phyloP scores from a whole-genome alignment of 306 rosid species.

The Ammopiptanthus mongolicus region DNA sequence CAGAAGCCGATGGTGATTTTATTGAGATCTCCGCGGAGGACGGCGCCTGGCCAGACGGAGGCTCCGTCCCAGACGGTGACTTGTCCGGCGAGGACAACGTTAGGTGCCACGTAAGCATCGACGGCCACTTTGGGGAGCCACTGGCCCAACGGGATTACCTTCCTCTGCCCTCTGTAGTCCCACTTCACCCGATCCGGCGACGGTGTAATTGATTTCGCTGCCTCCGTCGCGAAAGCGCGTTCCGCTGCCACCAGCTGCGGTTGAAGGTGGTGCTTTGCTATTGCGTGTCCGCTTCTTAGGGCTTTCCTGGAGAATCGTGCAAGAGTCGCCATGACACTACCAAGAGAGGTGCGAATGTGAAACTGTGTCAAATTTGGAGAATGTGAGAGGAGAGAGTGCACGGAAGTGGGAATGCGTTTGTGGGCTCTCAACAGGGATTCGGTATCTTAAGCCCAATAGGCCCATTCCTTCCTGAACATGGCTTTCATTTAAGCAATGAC shows the following conservation, averaged over 20 bases:
- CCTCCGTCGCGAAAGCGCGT: slow-evolving; percentile 55
- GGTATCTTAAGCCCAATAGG: not conserved
- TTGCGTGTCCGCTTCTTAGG: slow-evolving; percentile 31
- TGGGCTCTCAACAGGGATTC: not conserved
- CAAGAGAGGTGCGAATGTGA: not conserved
- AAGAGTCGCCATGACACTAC: slow-evolving; percentile 48
- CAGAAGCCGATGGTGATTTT: slow-evolving; percentile 88
- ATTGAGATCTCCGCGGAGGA: slow-evolving; percentile 97
- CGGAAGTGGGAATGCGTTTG: not conserved
- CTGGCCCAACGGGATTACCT: slow-evolving; percentile 85
- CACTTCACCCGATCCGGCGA: slow-evolving; percentile 82
- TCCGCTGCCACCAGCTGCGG: slow-evolving; percentile 24
- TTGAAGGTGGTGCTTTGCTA: slow-evolving; percentile 18
- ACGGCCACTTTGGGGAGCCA: slow-evolving; percentile 94
- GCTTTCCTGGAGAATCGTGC: slow-evolving; percentile 73
- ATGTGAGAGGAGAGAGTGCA: not conserved
- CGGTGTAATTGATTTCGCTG: slow-evolving; percentile 42
- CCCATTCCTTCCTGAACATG: not conserved
- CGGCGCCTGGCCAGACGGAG: slow-evolving; percentile 92
- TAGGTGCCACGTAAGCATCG: slow-evolving; percentile 98
- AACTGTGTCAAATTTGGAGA: not conserved
- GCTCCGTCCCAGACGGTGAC: slow-evolving; percentile 88
- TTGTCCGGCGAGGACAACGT: slow-evolving; percentile 95
- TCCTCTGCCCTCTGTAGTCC: slow-evolving; percentile 99
- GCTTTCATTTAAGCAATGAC: too few relatives aligned